Evolutionary conservation across 305 asterid species (phyloP).

Genomic region (Rubia peregrina): DNA sequence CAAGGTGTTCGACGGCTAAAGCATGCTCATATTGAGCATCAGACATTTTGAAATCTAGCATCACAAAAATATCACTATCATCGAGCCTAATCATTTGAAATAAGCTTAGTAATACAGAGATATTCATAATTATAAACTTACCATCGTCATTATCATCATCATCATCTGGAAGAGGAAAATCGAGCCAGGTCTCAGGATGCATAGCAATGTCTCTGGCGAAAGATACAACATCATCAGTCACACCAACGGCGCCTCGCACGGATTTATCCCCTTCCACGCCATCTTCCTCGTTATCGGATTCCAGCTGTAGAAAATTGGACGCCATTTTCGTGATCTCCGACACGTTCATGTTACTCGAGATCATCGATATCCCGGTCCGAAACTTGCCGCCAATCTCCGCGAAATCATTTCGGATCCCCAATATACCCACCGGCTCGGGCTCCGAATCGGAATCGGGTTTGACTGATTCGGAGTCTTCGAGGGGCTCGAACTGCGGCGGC

Average conservation of each 20-base stretch:
- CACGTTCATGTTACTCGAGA: conserved; percentile 66
- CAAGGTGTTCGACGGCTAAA: conserved; percentile 74
- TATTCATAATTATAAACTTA: not conserved
- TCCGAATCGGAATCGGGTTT: conserved; percentile 24
- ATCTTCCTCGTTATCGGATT: conserved; percentile 58
- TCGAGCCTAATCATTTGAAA: no score
- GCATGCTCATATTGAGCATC: conserved; percentile 96
- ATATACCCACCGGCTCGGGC: conserved; percentile 19
- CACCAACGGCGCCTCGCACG: conserved; percentile 53
- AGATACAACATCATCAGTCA: conserved; percentile 75
- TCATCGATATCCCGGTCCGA: conserved; percentile 66
- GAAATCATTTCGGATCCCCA: conserved; percentile 43
- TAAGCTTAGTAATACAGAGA: not conserved
- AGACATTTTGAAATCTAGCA: conserved; percentile 65
- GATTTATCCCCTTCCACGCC: conserved; percentile 23
- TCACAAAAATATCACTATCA: conserved; percentile 8
- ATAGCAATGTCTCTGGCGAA: conserved; percentile 70
- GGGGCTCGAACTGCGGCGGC: conserved; percentile 46
- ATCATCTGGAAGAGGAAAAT: conserved; percentile 72
- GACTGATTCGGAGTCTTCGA: conserved; percentile 25
- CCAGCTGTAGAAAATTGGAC: conserved; percentile 72
- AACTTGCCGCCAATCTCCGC: conserved; percentile 95
- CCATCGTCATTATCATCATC: conserved; percentile 30
- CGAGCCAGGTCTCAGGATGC: conserved; percentile 97
- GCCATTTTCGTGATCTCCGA: conserved; percentile 84